These are phyloP conservation scores for Meyerozyma athensensis DNA, from an alignment of 1,139 yeast species.

Conservation along the genomic window DNA sequence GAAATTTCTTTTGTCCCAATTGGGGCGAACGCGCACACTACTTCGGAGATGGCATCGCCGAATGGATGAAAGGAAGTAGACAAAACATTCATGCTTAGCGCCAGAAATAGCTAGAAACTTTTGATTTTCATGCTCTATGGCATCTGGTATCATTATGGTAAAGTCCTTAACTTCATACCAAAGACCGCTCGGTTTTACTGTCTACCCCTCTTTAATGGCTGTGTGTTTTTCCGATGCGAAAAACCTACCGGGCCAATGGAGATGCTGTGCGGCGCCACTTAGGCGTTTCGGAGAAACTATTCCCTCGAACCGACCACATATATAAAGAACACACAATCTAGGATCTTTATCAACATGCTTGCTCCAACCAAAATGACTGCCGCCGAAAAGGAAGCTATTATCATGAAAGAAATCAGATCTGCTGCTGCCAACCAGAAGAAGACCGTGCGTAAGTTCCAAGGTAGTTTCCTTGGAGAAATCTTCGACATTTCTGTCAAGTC, in stretches of 20 bases:
- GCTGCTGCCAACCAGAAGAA: constrained; percentile 20
- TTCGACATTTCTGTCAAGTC: constrained; percentile 17
- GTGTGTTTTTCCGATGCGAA: constrained; percentile 3
- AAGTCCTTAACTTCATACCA: neutral
- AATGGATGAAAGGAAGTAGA: neutral
- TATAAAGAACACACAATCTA: neutral
- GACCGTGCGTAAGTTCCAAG: constrained; percentile 41
- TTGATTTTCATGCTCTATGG: neutral
- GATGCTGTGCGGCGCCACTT: neutral
- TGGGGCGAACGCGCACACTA: neutral
- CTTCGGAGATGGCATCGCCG: neutral
- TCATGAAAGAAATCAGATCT: constrained; percentile 43
- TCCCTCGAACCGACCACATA: neutral
- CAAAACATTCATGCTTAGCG: neutral
- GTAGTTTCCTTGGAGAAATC: constrained; percentile 40
- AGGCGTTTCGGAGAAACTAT: neutral
- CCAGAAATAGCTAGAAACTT: neutral
- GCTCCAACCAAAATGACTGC: constrained; percentile 17
- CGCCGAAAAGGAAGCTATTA: constrained; percentile 45
- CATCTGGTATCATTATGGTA: neutral
- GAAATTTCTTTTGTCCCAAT: constrained; percentile 1
- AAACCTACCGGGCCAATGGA: constrained; percentile 4
- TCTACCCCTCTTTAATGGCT: neutral
- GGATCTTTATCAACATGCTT: neutral
- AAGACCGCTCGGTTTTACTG: neutral